Conservation (phyloP, 164 flowering plant species). For the Santalum album region DNA sequence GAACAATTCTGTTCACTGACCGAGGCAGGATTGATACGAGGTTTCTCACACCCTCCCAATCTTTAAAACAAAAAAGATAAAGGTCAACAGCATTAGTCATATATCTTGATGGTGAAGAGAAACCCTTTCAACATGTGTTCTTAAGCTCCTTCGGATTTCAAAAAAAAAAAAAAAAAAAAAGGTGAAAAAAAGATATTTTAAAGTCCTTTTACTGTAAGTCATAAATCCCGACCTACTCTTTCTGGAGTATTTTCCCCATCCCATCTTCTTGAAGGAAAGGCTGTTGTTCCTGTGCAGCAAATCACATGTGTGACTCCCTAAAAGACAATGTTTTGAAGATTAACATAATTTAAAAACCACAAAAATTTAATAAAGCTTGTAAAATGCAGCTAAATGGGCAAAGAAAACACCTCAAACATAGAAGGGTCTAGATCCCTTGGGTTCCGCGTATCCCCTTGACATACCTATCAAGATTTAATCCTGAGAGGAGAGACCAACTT, state of each 20-base stretch:
- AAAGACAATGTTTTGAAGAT: slow-evolving; percentile 8
- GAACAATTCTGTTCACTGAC: slow-evolving; percentile 78
- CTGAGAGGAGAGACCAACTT: too few species aligned
- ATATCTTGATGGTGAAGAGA: neutral
- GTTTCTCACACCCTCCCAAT: slow-evolving; percentile 95
- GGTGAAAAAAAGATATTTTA: neutral
- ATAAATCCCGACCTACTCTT: slow-evolving; percentile 73
- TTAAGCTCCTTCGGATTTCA: too few species aligned
- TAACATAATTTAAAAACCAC: neutral
- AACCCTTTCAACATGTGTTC: neutral
- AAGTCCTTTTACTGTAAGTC: slow-evolving; percentile 1
- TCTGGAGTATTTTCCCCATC: slow-evolving; percentile 92
- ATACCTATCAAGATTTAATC: slow-evolving; percentile 37
- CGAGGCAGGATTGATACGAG: slow-evolving; percentile 67
- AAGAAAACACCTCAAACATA: slow-evolving; percentile 59
- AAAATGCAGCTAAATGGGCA: neutral
- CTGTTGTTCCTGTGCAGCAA: slow-evolving; percentile 95
- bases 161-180: too few species aligned
- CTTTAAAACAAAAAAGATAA: slow-evolving; percentile 29
- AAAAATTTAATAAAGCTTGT: neutral
- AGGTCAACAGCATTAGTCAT: neutral
- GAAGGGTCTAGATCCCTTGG: slow-evolving; percentile 59
- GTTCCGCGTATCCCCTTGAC: slow-evolving; percentile 77
- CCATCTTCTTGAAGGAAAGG: slow-evolving; percentile 94
- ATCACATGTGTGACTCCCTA: slow-evolving; percentile 96